phyloP scores from a whole-genome alignment of 2,329 filamentous ascomycete species.

The Trichophyton schoenleinii region DNA sequence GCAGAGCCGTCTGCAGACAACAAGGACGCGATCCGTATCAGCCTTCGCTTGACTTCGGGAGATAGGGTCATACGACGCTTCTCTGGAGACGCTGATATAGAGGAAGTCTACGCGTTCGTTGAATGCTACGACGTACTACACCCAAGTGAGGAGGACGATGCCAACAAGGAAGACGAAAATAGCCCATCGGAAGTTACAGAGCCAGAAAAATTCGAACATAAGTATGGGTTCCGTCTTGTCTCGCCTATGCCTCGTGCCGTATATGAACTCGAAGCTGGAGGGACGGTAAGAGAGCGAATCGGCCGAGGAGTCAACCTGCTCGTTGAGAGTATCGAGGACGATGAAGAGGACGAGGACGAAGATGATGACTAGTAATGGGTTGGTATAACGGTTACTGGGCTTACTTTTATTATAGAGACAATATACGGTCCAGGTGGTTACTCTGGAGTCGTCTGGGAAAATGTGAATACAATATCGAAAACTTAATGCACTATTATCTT shows the following conservation, averaged over 20 bases:
- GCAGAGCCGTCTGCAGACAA: conserved; percentile 53
- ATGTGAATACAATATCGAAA: background rate
- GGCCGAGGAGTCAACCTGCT: conserved; percentile 78
- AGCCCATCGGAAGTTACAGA: conserved; percentile 15
- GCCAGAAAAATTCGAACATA: conserved; percentile 61
- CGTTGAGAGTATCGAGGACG: conserved; percentile 56
- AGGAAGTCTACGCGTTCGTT: conserved; percentile 91
- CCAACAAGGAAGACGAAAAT: conserved; percentile 5
- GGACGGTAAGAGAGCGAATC: conserved; percentile 58
- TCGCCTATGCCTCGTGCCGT: conserved; percentile 74
- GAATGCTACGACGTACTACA: conserved; percentile 67
- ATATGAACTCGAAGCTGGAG: conserved; percentile 55
- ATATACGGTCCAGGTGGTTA: background rate
- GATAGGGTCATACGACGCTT: conserved; percentile 71
- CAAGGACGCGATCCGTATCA: conserved; percentile 61
- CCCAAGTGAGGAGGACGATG: conserved; percentile 17
- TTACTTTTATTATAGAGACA: background rate
- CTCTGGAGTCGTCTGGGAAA: background rate
- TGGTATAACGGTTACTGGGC: background rate
- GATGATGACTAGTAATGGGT: conserved; percentile 5
- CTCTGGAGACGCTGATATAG: conserved; percentile 53
- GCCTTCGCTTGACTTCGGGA: conserved; percentile 49
- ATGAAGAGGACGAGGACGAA: conserved; percentile 34
- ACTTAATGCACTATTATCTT: background rate
- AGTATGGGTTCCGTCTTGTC: conserved; percentile 75